Conservation (phyloP, 2,329 filamentous ascomycete genomes). For the Xylaria sp. region DNA sequence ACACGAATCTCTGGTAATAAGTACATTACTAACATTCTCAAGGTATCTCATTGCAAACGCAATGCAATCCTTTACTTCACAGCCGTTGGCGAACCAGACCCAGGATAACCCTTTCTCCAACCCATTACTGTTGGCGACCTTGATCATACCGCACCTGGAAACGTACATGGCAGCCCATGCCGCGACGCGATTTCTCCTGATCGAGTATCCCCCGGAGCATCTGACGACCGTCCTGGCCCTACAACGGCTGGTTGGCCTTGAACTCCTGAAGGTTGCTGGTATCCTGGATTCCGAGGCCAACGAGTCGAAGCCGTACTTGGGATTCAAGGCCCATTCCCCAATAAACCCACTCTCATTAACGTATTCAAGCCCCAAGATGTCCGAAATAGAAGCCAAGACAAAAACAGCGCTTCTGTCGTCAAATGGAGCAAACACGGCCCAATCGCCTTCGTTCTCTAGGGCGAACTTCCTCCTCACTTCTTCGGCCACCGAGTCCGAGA, state of each 20-base stretch:
- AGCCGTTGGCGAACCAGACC: slow-evolving; percentile 52
- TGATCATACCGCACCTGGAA: slow-evolving; percentile 64
- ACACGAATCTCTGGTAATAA: background rate
- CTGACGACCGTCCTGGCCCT: slow-evolving; percentile 60
- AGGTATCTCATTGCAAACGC: slow-evolving; percentile 62
- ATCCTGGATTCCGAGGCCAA: slow-evolving; percentile 51
- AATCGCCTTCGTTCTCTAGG: slow-evolving; percentile 46
- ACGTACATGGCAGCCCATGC: slow-evolving; percentile 58
- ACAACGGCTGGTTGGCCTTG: slow-evolving; percentile 58
- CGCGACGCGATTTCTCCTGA: slow-evolving; percentile 57
- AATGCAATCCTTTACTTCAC: slow-evolving; percentile 60
- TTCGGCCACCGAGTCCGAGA: slow-evolving; percentile 56
- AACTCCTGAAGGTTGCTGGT: slow-evolving; percentile 61
- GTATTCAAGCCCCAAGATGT: slow-evolving; percentile 35
- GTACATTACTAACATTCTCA: slow-evolving; percentile 3
- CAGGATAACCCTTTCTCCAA: slow-evolving; percentile 59
- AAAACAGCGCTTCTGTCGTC: slow-evolving; percentile 20
- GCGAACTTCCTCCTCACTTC: slow-evolving; percentile 62
- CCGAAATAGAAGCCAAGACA: slow-evolving; percentile 11
- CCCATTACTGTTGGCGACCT: slow-evolving; percentile 56
- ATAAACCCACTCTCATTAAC: slow-evolving; percentile 26
- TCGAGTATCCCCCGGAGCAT: slow-evolving; percentile 62
- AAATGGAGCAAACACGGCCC: slow-evolving; percentile 8
- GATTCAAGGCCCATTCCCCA: slow-evolving; percentile 10
- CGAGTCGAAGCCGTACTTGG: slow-evolving; percentile 31